Evolutionary conservation across 805 yeast species (phyloP).

Genomic region (Sugiyamaella qingdaonensis): DNA sequence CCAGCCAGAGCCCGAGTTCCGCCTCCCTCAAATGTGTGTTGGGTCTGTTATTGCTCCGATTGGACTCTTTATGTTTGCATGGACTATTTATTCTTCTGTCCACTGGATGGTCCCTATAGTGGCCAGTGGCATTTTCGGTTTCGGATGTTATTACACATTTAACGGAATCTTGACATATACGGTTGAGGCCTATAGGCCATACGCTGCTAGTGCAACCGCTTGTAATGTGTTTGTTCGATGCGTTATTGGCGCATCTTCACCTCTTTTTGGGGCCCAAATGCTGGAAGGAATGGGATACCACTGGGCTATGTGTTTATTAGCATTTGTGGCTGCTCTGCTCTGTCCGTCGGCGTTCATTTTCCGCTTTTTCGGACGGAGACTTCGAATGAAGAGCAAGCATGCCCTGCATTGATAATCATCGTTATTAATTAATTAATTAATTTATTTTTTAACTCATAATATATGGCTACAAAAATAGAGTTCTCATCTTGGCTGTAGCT

Average conservation of each 20-base stretch:
- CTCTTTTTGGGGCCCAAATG: constrained; percentile 83
- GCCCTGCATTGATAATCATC: constrained; percentile 3
- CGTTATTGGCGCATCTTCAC: constrained; percentile 71
- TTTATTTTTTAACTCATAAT: background rate
- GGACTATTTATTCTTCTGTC: constrained; percentile 43
- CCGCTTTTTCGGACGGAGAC: constrained; percentile 39
- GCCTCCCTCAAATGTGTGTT: constrained; percentile 46
- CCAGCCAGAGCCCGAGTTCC: constrained; percentile 43
- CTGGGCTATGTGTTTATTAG: constrained; percentile 68
- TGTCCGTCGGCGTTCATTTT: constrained; percentile 46
- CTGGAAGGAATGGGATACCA: constrained; percentile 61
- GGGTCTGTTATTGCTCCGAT: constrained; percentile 45
- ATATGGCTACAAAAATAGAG: too few relatives aligned
- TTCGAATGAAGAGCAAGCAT: constrained; percentile 30
- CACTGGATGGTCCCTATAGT: constrained; percentile 54
- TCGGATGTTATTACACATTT: constrained; percentile 36
- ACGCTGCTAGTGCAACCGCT: constrained; percentile 83
- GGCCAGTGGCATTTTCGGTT: constrained; percentile 51
- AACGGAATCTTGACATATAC: constrained; percentile 31
- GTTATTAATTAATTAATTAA: background rate
- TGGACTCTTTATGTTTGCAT: constrained; percentile 51
- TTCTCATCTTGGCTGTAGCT: too few relatives aligned
- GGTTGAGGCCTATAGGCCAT: constrained; percentile 37
- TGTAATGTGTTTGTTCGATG: constrained; percentile 82
- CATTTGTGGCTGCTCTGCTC: constrained; percentile 44